Percentiles rank a stretch among this genome's conserved stretches.
Conservation (phyloP, 352 stramenopile genomes). For the Phytophthora fragariaefolia region DNA sequence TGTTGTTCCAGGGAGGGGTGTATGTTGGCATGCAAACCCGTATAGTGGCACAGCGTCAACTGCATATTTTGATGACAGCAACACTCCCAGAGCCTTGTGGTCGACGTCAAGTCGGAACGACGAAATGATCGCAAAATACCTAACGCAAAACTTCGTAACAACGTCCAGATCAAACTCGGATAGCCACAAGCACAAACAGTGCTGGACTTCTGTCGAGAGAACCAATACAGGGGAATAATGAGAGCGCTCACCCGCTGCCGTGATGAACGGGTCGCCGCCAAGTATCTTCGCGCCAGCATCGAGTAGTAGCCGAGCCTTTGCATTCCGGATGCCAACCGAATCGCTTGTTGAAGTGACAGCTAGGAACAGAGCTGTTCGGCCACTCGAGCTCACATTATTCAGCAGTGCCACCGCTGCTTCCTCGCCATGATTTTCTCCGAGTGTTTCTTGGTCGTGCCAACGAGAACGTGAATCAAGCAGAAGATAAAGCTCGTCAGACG, state of each 20-base stretch:
- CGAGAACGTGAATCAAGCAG: conserved; percentile 14
- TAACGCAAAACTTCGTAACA: not conserved
- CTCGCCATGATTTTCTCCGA: not conserved
- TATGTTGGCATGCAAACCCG: too few relatives aligned
- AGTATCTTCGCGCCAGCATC: conserved; percentile 11
- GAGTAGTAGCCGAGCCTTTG: conserved; percentile 22
- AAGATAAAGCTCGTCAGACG: conserved; percentile 4
- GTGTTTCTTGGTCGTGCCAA: not conserved
- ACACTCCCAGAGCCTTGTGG: conserved; percentile 18
- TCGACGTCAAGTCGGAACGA: not conserved
- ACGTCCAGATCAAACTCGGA: not conserved
- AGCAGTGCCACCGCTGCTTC: not conserved
- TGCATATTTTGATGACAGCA: conserved; percentile 14
- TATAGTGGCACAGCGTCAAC: conserved; percentile 8
- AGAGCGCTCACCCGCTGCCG: not conserved
- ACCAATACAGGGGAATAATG: not conserved
- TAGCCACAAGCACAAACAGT: conserved; percentile 14
- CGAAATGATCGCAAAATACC: not conserved
- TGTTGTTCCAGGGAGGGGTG: too few relatives aligned
- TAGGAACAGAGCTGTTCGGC: conserved; percentile 19
- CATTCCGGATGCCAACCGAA: conserved; percentile 5
- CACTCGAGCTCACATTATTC: conserved; percentile 6
- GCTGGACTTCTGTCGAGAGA: conserved; percentile 11
- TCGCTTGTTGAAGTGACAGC: conserved; percentile 3
- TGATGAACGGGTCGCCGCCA: not conserved